Conservation (phyloP, 148 eudicot genomes). For the Dianthus caryophyllus region DNA sequence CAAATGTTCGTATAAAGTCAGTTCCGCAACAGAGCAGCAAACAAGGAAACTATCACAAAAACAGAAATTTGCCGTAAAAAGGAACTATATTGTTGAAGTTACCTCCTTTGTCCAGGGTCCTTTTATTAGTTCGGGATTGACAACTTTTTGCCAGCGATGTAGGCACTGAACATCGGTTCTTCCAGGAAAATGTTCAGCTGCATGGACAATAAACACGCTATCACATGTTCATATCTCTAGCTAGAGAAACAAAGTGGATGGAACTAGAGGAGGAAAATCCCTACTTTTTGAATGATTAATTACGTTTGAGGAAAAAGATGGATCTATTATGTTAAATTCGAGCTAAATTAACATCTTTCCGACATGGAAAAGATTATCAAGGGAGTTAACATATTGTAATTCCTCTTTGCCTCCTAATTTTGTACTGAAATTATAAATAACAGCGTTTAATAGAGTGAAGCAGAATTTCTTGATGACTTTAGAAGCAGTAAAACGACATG, state of each 20-base stretch:
- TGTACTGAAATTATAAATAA: background rate
- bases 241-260: too few species aligned
- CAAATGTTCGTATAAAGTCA: background rate
- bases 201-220: background rate
- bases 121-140: constrained; percentile 76
- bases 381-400: too few species aligned
- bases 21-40: background rate
- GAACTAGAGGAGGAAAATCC: too few species aligned
- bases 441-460: too few species aligned
- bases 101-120: constrained; percentile 93
- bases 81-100: background rate
- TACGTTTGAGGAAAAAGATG: too few species aligned
- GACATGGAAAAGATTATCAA: too few species aligned
- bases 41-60: background rate
- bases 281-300: too few species aligned
- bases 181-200: constrained; percentile 68
- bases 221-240: background rate
- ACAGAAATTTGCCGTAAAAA: background rate
- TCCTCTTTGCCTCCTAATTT: too few species aligned
- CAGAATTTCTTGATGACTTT: background rate
- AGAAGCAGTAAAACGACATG: too few species aligned
- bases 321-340: background rate
- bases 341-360: background rate
- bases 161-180: constrained; percentile 86
- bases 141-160: constrained; percentile 94